Evolutionary conservation across 2,329 filamentous ascomycete species (phyloP).

Genomic region (Gnomoniopsis sp.): DNA sequence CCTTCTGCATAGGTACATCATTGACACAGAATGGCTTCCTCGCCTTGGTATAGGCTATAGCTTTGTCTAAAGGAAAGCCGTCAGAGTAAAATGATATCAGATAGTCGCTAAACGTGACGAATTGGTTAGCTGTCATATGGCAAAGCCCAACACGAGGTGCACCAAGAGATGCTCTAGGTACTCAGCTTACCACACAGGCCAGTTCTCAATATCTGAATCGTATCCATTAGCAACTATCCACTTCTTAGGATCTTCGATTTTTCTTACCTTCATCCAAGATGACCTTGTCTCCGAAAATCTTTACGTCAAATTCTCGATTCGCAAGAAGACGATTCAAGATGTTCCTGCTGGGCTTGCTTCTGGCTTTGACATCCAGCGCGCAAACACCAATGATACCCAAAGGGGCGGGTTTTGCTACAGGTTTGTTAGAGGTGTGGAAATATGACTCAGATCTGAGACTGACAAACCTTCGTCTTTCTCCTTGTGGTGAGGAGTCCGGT

Average conservation of each 20-base stretch:
- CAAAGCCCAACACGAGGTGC: not conserved
- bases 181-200: slow-evolving; percentile 72
- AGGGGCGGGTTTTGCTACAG: slow-evolving; percentile 51
- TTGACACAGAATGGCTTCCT: slow-evolving; percentile 97
- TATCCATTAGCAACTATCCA: slow-evolving; percentile 15
- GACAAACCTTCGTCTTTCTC: slow-evolving; percentile 55
- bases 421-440: slow-evolving; percentile 26
- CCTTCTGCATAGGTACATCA: slow-evolving; percentile 93
- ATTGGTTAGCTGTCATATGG: slow-evolving; percentile 21
- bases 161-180: not conserved
- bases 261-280: slow-evolving; percentile 81
- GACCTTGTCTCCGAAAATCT: slow-evolving; percentile 98
- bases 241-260: not conserved
- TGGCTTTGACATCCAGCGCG: slow-evolving; percentile 89
- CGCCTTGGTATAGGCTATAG: slow-evolving; percentile 89
- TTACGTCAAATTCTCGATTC: slow-evolving; percentile 90
- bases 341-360: slow-evolving; percentile 94
- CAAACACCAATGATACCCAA: slow-evolving; percentile 83
- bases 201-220: slow-evolving; percentile 75
- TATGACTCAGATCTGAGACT: slow-evolving; percentile 10
- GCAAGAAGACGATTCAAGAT: slow-evolving; percentile 90
- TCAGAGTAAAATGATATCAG: slow-evolving; percentile 98
- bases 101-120: slow-evolving; percentile 61
- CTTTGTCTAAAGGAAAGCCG: slow-evolving; percentile 94
- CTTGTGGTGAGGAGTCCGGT: slow-evolving; percentile 54